Percentiles rank a stretch among this genome's conserved stretches.
Evolutionary conservation across 2,329 filamentous ascomycete species (phyloP).

Genomic region (Hymenoscyphus fructigenus): DNA sequence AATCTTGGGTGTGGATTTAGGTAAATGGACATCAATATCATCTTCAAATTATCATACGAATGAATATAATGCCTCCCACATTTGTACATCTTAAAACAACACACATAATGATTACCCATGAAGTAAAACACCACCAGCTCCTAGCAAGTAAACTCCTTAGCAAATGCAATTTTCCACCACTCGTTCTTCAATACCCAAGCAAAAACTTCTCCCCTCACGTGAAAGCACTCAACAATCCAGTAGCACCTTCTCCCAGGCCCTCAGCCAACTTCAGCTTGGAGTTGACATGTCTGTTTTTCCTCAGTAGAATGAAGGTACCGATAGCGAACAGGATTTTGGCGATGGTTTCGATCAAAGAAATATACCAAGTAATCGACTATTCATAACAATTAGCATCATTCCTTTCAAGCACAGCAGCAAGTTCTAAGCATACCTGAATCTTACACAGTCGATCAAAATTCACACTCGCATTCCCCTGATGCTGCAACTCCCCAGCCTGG

Average conservation of each 20-base stretch:
- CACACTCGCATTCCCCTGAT: constrained; percentile 6
- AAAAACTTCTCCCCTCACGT: neutral
- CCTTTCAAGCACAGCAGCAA: neutral
- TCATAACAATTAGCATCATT: neutral
- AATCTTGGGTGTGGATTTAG: too few species aligned
- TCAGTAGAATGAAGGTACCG: constrained; percentile 1
- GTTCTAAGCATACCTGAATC: constrained; percentile 5
- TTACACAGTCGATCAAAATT: constrained; percentile 9
- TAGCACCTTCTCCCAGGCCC: constrained; percentile 6
- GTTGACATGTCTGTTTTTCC: constrained; percentile 6
- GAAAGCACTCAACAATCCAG: constrained; percentile 8
- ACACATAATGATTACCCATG: neutral
- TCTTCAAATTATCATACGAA: neutral
- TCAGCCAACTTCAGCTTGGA: constrained; percentile 5
- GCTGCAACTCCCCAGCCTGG: neutral
- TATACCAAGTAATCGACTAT: constrained; percentile 6
- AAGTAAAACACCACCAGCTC: neutral
- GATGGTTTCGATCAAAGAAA: constrained; percentile 11
- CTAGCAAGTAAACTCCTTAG: neutral
- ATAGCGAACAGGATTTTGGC: constrained; percentile 9
- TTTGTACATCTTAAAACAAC: neutral
- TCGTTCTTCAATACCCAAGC: neutral
- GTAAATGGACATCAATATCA: too few species aligned
- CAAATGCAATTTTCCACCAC: neutral
- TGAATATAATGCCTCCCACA: neutral